These are phyloP conservation scores for Garcia nutans DNA, from an alignment of 345 rosid genomes.

Conservation along the genomic window DNA sequence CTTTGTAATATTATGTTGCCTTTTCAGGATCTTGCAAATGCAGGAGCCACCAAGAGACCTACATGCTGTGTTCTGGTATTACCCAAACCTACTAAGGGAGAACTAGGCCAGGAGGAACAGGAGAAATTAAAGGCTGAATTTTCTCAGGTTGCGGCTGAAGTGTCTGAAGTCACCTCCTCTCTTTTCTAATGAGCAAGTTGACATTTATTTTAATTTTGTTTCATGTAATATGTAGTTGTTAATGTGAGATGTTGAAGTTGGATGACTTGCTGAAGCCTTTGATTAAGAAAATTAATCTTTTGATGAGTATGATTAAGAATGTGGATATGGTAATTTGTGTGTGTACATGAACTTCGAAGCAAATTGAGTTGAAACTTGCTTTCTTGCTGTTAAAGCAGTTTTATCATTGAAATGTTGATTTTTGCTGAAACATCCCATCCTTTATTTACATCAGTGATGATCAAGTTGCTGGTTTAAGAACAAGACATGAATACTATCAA, in stretches of 20 bases:
- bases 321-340: neutral
- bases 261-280: neutral
- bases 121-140: conserved; percentile 62
- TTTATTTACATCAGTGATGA: too few relatives aligned
- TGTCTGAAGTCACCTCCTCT: conserved; percentile 58
- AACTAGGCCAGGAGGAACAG: conserved; percentile 59
- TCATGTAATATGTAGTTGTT: conserved; percentile 6
- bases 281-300: neutral
- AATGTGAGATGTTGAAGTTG: neutral
- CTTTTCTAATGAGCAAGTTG: conserved; percentile 28
- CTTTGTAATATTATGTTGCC: neutral
- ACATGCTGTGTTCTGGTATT: conserved; percentile 89
- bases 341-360: too few relatives aligned
- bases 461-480: too few relatives aligned
- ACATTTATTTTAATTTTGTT: neutral
- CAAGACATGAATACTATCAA: too few relatives aligned
- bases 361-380: too few relatives aligned
- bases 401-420: too few relatives aligned
- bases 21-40: conserved; percentile 87
- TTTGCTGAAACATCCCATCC: too few relatives aligned
- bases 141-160: conserved; percentile 57
- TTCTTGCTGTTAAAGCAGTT: too few relatives aligned
- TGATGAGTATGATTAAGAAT: neutral
- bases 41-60: conserved; percentile 90
- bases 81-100: conserved; percentile 82